Evolutionary conservation across 257 asterid genomes (phyloP), one percentile per base, ranked within the genome.

Genomic region (Mentha longifolia): DNA sequence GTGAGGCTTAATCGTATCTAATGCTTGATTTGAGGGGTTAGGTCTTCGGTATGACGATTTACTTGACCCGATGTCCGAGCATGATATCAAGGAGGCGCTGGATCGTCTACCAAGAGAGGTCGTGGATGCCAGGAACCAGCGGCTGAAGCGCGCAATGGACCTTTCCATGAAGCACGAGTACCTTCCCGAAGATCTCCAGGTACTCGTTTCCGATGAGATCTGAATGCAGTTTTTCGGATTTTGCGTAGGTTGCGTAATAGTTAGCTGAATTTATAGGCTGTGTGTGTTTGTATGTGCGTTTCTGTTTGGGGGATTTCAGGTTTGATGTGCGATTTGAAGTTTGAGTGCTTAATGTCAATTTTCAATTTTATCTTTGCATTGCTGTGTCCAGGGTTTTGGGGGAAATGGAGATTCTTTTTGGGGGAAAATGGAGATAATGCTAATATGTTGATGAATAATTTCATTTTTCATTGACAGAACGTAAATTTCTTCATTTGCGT

Each of bases 11-110:
- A 17, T 54, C 4, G 9, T 54, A 1, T 50, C 60, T 42, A 19
- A 55, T 62, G 45, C 33, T 46, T 16, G 73, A 50, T 62, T 46
- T 58, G 68, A 37, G 15, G 50, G 61, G 35, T 56, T 43, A 93
- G 98, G 98, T 25, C 92, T 94, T 72, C 83, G 99, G 20, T 80
- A 89, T 31, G 99, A 94, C 79, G 99, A 94, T 77, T 77, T 94
- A 35, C 80, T 81, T 70, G 99, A 94, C 80, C 99, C 92, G 57
- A 76, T 76, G 86, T 84, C 72, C 79, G 97, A 91, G 76, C 61
- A 89, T 83, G 99, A 94, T 61, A 64, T 94, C 49, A 94, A 94
- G 89, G 97, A 94, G 79, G 97, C 99, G 68, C 78, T 94, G 74
- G 86, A 86, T 77, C 92, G 99, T 78, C 91, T 94, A 39, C 97